Conservation (phyloP, 106 monocot species). For the Dendrobium officinale region DNA sequence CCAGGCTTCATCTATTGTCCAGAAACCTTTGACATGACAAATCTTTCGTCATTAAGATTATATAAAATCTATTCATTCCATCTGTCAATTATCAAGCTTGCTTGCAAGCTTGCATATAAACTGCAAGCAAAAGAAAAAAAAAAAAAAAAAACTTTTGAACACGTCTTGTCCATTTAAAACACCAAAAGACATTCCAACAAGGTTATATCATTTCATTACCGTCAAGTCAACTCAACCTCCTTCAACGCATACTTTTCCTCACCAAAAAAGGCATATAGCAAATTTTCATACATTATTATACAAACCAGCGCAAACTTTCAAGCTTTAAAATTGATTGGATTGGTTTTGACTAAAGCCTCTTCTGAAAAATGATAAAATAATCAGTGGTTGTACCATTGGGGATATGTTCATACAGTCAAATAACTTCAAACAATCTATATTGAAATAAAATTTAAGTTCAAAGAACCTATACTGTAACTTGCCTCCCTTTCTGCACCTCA, state of each 20-base stretch:
- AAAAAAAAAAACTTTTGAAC: neutral
- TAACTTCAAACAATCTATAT: neutral
- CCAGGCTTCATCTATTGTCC: neutral
- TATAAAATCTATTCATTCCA: neutral
- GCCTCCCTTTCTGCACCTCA: conserved; percentile 8
- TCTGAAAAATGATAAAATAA: neutral
- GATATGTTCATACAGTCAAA: neutral
- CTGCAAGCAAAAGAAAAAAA: neutral
- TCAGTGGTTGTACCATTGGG: neutral
- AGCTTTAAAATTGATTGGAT: neutral
- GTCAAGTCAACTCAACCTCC: neutral
- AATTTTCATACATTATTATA: neutral
- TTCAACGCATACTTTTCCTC: conserved; percentile 1
- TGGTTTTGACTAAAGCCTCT: neutral
- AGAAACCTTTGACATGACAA: neutral
- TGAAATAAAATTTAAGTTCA: neutral
- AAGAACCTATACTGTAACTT: neutral
- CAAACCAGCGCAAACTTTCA: neutral
- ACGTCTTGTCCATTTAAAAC: conserved; percentile 1
- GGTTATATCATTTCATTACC: neutral
- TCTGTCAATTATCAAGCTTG: neutral
- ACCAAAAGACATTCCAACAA: neutral
- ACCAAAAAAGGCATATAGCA: neutral
- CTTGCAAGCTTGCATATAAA: neutral
- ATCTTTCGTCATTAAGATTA: neutral